These are phyloP conservation scores for Ceratocystiopsis brevicomis DNA, from an alignment of 2,329 filamentous ascomycete species.

Conservation along the genomic window DNA sequence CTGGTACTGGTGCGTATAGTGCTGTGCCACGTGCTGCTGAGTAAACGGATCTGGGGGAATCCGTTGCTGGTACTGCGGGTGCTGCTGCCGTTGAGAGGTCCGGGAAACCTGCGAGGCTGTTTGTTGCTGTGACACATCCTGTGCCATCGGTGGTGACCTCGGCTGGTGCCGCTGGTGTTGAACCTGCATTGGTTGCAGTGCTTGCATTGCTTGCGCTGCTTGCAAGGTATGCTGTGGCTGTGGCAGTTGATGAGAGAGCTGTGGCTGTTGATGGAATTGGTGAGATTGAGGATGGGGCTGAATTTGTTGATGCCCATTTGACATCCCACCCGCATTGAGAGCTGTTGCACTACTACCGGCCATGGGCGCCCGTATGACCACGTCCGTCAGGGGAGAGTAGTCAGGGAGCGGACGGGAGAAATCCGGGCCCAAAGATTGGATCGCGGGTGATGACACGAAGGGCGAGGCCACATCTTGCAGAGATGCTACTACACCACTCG, in stretches of 20 bases:
- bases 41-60: background rate
- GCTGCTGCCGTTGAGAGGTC: background rate
- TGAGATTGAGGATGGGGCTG: constrained; percentile 6
- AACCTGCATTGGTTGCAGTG: constrained; percentile 11
- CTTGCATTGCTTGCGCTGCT: constrained; percentile 14
- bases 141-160: background rate
- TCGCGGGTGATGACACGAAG: constrained; percentile 32
- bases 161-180: background rate
- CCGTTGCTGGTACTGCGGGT: background rate
- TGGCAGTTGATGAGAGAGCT: constrained; percentile 13
- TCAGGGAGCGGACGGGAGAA: constrained; percentile 26
- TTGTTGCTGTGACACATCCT: background rate
- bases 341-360: constrained; percentile 8
- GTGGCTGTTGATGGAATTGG: constrained; percentile 12
- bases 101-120: too few relatives aligned
- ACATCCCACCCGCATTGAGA: too few relatives aligned
- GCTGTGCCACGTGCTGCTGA: background rate
- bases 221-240: constrained; percentile 1
- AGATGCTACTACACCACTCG: constrained; percentile 15
- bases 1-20: background rate
- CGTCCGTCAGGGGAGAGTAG: constrained; percentile 31
- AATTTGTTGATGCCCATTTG: background rate
- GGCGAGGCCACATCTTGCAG: constrained; percentile 27
- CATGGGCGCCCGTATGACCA: constrained; percentile 30
- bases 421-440: constrained; percentile 34